Evolutionary conservation across 2,329 filamentous ascomycete genomes (phyloP), one percentile per base, ranked within the genome.

Genomic region (Xylaria sp.): DNA sequence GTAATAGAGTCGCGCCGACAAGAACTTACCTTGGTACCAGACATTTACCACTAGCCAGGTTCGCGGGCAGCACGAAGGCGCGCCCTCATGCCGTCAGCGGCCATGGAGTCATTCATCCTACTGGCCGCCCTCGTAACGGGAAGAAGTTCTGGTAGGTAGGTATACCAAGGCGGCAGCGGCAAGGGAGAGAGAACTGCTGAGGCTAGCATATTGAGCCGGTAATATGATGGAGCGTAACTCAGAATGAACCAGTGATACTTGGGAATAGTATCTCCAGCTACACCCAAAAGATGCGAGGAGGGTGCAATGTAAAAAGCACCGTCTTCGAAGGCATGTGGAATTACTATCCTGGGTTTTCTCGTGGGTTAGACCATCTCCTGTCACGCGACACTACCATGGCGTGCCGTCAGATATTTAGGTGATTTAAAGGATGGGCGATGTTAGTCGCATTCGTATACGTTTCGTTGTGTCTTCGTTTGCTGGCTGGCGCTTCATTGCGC

Each of bases 71-170:
- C 11, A 48, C 63, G 59, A 68, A 68, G 39, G 56, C 60, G 50
- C 63, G 59, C 34, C n/a, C 62, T 68, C 40, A 62, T 61, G 11
- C 57, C 55, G 16, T 54, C 51, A 21, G 42, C 54, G 39, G 43
- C 21, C 37, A 68, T 54, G 26, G 65, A 56, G 54, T 67, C 63
- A 44, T 67, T 68, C 17, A 64, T n/a, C 65, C 66, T 63, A 68
- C 18, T 54, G 52, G 13, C 63, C 63, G 18, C 59, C 58, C 2
- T 57, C 59, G 39, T 62, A 75, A 72, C 61, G 74, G 71, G 53
- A 74, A 71, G 39, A 74, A 68, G 60, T 74, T 75, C 57, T 75
- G 73, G 57, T 75, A 71, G 37, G 72, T n/a, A n/a, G n/a, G n/a
- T n/a, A n/a, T n/a, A n/a, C 71, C 39, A 65, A 66, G 26, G 63